Evolutionary conservation across 169 alveolate species (phyloP).

Genomic region (Besnoitia besnoiti): DNA sequence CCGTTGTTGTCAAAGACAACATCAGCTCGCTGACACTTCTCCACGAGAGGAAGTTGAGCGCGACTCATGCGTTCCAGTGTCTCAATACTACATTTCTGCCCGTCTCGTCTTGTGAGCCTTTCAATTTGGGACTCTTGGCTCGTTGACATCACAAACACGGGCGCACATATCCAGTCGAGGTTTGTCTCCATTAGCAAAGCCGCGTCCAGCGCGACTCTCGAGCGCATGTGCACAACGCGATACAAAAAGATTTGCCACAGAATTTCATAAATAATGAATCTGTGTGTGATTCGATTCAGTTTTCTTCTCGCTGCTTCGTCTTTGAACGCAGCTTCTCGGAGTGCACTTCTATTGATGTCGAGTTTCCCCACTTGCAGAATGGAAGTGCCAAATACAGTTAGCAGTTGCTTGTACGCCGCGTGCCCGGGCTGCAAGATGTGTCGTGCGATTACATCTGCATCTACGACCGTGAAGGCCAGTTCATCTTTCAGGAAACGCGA

Average conservation of each 20-base stretch:
- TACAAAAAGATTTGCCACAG: constrained; percentile 63
- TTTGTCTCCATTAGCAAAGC: constrained; percentile 83
- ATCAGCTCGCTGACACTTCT: constrained; percentile 70
- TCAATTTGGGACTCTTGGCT: constrained; percentile 68
- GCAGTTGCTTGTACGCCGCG: constrained; percentile 72
- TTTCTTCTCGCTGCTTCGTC: constrained; percentile 71
- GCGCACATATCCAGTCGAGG: constrained; percentile 79
- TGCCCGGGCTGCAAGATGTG: constrained; percentile 70
- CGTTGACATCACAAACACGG: constrained; percentile 76
- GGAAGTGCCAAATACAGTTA: constrained; percentile 76
- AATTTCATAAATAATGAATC: constrained; percentile 72
- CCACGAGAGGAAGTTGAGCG: constrained; percentile 54
- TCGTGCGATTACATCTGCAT: constrained; percentile 76
- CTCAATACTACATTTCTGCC: constrained; percentile 41
- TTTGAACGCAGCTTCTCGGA: constrained; percentile 77
- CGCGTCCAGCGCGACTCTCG: constrained; percentile 78
- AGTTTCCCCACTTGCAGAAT: constrained; percentile 45
- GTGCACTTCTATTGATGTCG: constrained; percentile 73
- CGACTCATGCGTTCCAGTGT: constrained; percentile 20
- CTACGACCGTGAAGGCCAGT: constrained; percentile 72
- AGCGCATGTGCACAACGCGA: constrained; percentile 68
- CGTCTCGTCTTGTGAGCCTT: constrained; percentile 73
- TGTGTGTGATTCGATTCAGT: constrained; percentile 78
- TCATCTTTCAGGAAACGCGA: constrained; percentile 29
- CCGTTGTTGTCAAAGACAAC: constrained; percentile 67